Conservation (phyloP, 345 rosid species). For the Citrus sp. region DNA sequence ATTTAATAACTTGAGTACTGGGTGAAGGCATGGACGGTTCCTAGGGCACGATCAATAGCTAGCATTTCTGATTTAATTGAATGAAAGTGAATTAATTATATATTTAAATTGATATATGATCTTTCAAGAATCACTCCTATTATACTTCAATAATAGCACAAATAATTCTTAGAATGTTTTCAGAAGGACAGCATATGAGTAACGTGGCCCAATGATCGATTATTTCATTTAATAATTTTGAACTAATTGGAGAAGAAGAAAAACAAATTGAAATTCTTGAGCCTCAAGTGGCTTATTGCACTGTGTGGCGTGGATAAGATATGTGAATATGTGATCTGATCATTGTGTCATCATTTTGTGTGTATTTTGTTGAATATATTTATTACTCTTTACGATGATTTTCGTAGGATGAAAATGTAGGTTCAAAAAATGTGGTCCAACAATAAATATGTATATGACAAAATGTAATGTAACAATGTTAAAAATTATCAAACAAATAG, state of each 20-base stretch:
- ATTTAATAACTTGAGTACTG: no score
- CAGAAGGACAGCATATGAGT: not conserved
- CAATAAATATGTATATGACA: not conserved
- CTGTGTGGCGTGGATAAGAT: not conserved
- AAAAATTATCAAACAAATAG: not conserved
- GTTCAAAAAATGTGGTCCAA: not conserved
- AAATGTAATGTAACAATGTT: not conserved
- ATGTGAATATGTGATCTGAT: not conserved
- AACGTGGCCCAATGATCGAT: not conserved
- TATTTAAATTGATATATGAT: not conserved
- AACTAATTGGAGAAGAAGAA: not conserved
- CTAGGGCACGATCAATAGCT: not conserved
- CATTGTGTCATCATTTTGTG: not conserved
- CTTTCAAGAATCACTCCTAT: not conserved
- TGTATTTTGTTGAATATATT: not conserved
- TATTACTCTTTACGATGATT: not conserved
- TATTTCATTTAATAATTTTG: not conserved
- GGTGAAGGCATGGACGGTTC: not conserved
- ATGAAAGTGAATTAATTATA: not conserved
- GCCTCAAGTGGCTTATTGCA: not conserved
- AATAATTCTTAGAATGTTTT: not conserved
- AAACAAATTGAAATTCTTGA: not conserved
- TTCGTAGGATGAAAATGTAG: not conserved
- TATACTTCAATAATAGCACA: not conserved
- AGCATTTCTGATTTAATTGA: not conserved